phyloP scores from a whole-genome alignment of 2,329 filamentous ascomycete genomes.

The Truncatella angustata region DNA sequence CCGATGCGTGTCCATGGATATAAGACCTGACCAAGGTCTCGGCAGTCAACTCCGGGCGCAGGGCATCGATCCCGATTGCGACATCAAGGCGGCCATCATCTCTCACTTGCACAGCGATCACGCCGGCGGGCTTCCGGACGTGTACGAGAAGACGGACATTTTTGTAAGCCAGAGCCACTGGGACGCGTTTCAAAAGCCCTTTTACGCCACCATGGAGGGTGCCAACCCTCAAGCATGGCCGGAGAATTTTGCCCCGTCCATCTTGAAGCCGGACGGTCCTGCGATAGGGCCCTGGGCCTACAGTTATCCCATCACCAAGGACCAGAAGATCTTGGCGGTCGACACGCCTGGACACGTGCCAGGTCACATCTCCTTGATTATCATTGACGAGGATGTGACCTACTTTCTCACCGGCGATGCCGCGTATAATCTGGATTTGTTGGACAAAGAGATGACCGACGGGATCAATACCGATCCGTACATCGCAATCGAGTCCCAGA shows the following conservation, averaged over 20 bases:
- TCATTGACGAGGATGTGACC: slow-evolving; percentile 14
- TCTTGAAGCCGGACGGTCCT: slow-evolving; percentile 23
- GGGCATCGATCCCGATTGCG: slow-evolving; percentile 17
- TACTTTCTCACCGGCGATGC: slow-evolving; percentile 30
- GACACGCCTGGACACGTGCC: slow-evolving; percentile 33
- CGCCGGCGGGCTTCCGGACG: slow-evolving; percentile 22
- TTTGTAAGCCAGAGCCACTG: slow-evolving; percentile 28
- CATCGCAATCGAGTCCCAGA: slow-evolving; percentile 26
- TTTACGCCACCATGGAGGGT: slow-evolving; percentile 26
- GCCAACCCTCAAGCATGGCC: slow-evolving; percentile 30
- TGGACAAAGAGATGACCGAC: slow-evolving; percentile 31
- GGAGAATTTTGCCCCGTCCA: slow-evolving; percentile 24
- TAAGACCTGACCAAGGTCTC: slow-evolving; percentile 18
- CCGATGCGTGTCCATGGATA: slow-evolving; percentile 10
- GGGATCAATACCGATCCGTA: slow-evolving; percentile 29
- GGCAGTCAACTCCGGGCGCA: slow-evolving; percentile 14
- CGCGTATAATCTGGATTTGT: slow-evolving; percentile 26
- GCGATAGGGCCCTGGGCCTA: slow-evolving; percentile 27
- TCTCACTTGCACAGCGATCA: slow-evolving; percentile 30
- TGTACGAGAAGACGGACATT: slow-evolving; percentile 18
- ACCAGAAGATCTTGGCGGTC: slow-evolving; percentile 28
- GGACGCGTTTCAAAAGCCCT: slow-evolving; percentile 25
- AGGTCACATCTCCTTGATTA: slow-evolving; percentile 29
- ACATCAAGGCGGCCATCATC: slow-evolving; percentile 25
- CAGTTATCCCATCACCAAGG: slow-evolving; percentile 25